Percentiles rank a stretch among this genome's conserved stretches.
phyloP scores from a whole-genome alignment of 2,329 filamentous ascomycete genomes.

The Pestalotiopsis sp. region DNA sequence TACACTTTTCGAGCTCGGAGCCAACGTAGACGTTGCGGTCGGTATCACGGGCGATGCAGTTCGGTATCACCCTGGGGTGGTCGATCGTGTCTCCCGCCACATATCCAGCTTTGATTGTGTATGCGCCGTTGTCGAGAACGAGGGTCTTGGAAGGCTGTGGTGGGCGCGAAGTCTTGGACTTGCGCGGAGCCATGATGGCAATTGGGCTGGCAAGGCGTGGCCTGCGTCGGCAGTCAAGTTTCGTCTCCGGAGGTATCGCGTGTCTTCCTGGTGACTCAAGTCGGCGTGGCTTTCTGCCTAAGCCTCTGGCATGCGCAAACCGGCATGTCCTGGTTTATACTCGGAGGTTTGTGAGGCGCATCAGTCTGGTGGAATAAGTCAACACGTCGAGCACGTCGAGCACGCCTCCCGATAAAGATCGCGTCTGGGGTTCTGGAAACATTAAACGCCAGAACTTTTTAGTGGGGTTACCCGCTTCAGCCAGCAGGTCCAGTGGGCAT shows the following conservation, averaged over 20 bases:
- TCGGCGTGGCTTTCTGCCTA: neutral
- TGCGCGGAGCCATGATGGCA: conserved; percentile 37
- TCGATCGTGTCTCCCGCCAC: conserved; percentile 49
- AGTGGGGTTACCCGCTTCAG: neutral
- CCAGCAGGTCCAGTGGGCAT: neutral
- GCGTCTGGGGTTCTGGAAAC: too few species aligned
- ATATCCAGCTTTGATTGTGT: conserved; percentile 89
- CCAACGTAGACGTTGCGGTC: conserved; percentile 79
- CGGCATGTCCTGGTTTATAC: neutral
- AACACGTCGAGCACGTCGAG: too few species aligned
- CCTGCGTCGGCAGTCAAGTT: neutral
- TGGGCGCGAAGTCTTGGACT: conserved; percentile 53
- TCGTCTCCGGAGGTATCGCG: neutral
- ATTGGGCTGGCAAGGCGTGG: neutral
- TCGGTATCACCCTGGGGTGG: conserved; percentile 76
- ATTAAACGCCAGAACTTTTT: too few species aligned
- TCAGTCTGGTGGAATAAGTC: too few species aligned
- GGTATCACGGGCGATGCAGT: conserved; percentile 84
- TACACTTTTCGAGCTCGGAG: conserved; percentile 76
- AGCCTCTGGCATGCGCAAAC: neutral
- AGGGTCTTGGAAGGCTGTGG: conserved; percentile 69
- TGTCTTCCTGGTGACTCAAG: neutral
- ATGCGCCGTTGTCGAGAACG: conserved; percentile 90
- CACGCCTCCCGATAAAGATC: too few species aligned
- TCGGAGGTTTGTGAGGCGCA: neutral